These are phyloP conservation scores for Mycena galericulata DNA, from an alignment of 768 basidiomycete species.

Conservation along the genomic window DNA sequence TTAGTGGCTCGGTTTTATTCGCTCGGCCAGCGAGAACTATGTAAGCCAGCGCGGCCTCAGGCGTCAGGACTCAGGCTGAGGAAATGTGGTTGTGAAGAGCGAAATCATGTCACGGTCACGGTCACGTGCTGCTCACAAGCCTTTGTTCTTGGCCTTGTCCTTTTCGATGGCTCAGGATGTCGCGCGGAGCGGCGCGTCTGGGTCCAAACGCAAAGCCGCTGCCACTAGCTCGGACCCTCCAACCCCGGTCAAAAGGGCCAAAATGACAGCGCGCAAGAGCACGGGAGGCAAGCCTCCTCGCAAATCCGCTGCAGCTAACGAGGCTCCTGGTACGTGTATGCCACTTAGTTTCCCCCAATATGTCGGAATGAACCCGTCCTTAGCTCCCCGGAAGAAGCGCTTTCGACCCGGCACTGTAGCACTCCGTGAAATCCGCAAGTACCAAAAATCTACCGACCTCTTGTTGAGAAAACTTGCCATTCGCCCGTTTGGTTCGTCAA, in stretches of 20 bases:
- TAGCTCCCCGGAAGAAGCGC: constrained; percentile 59
- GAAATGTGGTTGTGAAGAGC: no score
- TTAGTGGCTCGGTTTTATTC: no score
- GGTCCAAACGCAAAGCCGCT: constrained; percentile 60
- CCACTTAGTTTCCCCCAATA: constrained; percentile 17
- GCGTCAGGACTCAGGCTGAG: no score
- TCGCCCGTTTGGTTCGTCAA: constrained; percentile 86
- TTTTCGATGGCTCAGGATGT: constrained; percentile 75
- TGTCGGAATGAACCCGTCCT: neutral
- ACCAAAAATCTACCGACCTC: constrained; percentile 93
- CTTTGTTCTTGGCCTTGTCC: constrained; percentile 18
- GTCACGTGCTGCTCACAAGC: constrained; percentile 9
- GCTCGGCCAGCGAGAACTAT: no score
- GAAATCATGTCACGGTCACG: no score
- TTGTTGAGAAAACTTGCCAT: constrained; percentile 89
- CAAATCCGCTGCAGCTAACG: constrained; percentile 31
- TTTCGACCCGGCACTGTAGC: constrained; percentile 93
- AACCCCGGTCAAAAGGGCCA: constrained; percentile 64
- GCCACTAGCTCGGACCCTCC: constrained; percentile 55
- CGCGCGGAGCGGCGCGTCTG: constrained; percentile 62
- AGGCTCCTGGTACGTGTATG: constrained; percentile 41
- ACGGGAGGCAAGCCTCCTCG: constrained; percentile 76
- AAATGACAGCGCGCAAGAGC: constrained; percentile 84
- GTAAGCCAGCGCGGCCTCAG: no score
- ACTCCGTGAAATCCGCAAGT: constrained; percentile 91